Base-by-base conservation (phyloP, 1,139 yeast species). In the Suhomyces panamericanus region DNA sequence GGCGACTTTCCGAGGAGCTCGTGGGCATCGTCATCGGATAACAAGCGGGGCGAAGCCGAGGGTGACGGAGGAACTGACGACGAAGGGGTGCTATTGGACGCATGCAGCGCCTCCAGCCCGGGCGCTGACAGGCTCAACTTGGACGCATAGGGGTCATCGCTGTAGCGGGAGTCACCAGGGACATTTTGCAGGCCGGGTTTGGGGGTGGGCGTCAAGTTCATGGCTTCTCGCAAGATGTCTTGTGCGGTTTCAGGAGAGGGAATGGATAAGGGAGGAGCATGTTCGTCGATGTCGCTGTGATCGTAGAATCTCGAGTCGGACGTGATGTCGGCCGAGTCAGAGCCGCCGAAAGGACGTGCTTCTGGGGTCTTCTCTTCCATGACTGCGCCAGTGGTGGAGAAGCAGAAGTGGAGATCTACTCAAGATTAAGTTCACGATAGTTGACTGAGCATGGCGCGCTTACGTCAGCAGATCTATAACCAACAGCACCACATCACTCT, bases 1-100 rank as follows among this genome's bases (percentile, higher is more conserved):
- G 48, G 38, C 6, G 44, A 41, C 16, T 41, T 38, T 8, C 15
- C 35, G 14, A 41, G 31, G 4, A 17, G 39, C 2, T 35, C 39
- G 32, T 34, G 32, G 7, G 35, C 38, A 17, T 38, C 41, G 11
- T 47, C 48, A 15, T 38, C 43, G 8, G 37, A 42, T 28, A 38
- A 14, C 11, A 44, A 22, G 10, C 35, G 33, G 6, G 47, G 47
- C 13, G 40, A 35, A 4, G 41, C 31, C 13, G 49, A 44, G n/a
- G 48, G 39, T 11, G 42, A 40, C 4, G 37, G 15, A 9, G 38
- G 43, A 20, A 32, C 44, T 27, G 43, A 38, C 14, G 43, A 24
- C n/a, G 34, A 17, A 6, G 43, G 43, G 13, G 39, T 34, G 27
- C 22, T 29, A 26, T 17, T 20, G 27, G 30, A 16, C 2, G 24